Base-by-base conservation (phyloP, 495 filamentous ascomycete species). In the Extremus antarcticus region DNA sequence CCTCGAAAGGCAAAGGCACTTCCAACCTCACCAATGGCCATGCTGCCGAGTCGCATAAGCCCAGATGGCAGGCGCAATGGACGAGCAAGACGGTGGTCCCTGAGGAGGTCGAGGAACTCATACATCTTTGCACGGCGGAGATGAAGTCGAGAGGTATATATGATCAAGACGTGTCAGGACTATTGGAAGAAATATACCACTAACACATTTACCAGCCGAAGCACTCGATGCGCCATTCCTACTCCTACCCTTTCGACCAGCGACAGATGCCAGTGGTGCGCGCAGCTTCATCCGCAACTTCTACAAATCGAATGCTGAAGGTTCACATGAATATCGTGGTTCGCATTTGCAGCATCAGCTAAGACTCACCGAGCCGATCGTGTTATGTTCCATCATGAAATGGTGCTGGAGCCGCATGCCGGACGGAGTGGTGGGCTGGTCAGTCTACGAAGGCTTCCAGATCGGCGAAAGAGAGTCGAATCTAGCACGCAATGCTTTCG, bases 351-450 rank as follows among this genome's bases (percentile, higher is more conserved):
- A 77, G 54, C 90, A 91, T 70, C 94, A 98, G 72, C 74, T 98
- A 59, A 84, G 90, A 56, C 80, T 98, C 70, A 88, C 86, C 32
- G 92, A 96, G 68, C 92, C 92, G 40, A 88, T 95, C 84, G 91
- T 95, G 50, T 76, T 98, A 45, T 89, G 87, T 60, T 90, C 90
- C 64, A 88, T 96, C 25, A 73, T 96, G 60, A 98, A 97, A 76
- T 98, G 92, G 92, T 96, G 92, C 68, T 98, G 92, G 92, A 90
- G 88, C 69, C 79, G 92, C 76, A 74, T 98, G 38, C 81, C 85
- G 38, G 90, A 91, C 48, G 92, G 92, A 62, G 82, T 98, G 13
- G 90, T 98, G 47, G 88, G 88, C 50, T 97, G 94, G 94, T 88
- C 95, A 58, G 89, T 87, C 23, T 98, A 98, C 64, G 90, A 97